Percentiles rank a stretch among this genome's conserved stretches.
Conservation (phyloP, 139 green algal species). For the Trebouxia sp. region DNA sequence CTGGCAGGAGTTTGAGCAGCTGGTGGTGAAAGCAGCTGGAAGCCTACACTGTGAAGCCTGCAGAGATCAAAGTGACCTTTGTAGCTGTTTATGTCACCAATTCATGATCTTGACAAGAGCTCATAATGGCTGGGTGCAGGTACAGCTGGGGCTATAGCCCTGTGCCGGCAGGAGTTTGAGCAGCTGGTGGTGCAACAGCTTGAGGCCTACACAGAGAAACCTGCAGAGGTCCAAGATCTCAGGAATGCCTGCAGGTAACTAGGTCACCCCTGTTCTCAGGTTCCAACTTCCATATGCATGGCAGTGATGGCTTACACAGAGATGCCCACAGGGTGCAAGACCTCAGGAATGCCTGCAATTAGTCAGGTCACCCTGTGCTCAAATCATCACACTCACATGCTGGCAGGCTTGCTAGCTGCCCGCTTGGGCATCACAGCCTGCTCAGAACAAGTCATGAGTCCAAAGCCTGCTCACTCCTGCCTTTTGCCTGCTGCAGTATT, state of each 20-base stretch:
- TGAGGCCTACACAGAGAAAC: neutral
- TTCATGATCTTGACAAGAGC: too few species aligned
- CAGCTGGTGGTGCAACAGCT: constrained; percentile 45
- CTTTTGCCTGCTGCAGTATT: constrained; percentile 48
- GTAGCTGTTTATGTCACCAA: too few species aligned
- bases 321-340: too few species aligned
- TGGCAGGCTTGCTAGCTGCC: constrained; percentile 86
- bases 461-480: constrained; percentile 1
- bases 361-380: too few species aligned
- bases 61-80: constrained; percentile 22
- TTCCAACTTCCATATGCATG: too few species aligned
- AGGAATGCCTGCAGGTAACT: constrained; percentile 29
- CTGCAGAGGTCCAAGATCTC: constrained; percentile 28
- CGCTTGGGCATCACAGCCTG: constrained; percentile 88
- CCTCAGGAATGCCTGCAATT: too few species aligned
- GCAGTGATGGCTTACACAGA: too few species aligned
- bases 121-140: neutral
- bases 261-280: neutral
- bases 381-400: constrained; percentile 95
- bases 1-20: constrained; percentile 42
- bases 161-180: constrained; percentile 47
- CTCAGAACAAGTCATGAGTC: constrained; percentile 90
- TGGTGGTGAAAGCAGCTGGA: constrained; percentile 46
- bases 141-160: neutral
- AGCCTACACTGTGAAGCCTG: neutral